Evolutionary conservation across 2,329 filamentous ascomycete species (phyloP).

Genomic region (Ciborinia camelliae): DNA sequence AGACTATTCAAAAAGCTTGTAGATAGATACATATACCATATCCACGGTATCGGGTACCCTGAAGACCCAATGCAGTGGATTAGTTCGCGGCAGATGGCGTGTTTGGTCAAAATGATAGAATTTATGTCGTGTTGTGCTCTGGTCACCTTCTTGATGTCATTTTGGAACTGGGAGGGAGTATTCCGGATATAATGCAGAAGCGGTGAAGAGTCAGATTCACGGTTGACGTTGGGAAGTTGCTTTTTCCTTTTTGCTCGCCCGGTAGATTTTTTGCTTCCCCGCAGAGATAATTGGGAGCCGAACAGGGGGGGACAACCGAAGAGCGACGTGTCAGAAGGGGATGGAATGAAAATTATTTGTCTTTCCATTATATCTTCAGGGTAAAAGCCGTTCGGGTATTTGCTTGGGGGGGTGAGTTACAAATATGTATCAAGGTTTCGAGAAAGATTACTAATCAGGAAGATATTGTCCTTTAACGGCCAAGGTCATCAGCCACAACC

Average conservation of each 20-base stretch:
- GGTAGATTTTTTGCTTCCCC: constrained; percentile 10
- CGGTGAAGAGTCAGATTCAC: constrained; percentile 12
- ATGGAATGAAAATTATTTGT: background rate
- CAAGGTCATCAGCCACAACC: background rate
- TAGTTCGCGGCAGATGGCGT: constrained; percentile 18
- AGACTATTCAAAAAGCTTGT: constrained; percentile 17
- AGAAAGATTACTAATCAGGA: background rate
- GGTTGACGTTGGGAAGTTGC: constrained; percentile 2
- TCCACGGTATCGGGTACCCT: constrained; percentile 19
- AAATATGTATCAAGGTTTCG: constrained; percentile 1
- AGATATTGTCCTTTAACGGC: background rate
- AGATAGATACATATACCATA: constrained; percentile 16
- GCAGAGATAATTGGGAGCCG: constrained; percentile 11
- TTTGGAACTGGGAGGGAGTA: background rate
- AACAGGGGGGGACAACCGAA: background rate
- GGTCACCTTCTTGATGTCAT: background rate
- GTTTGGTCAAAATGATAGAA: constrained; percentile 12
- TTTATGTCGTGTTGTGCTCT: background rate
- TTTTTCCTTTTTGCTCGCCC: constrained; percentile 9
- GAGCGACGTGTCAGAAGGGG: constrained; percentile 7
- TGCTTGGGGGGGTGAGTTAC: background rate
- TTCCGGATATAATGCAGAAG: background rate
- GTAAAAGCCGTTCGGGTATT: too few relatives aligned
- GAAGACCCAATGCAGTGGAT: constrained; percentile 15
- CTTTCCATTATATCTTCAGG: constrained; percentile 9